phyloP scores from a whole-genome alignment of 2,329 filamentous ascomycete genomes.

The Diaporthe sp. region DNA sequence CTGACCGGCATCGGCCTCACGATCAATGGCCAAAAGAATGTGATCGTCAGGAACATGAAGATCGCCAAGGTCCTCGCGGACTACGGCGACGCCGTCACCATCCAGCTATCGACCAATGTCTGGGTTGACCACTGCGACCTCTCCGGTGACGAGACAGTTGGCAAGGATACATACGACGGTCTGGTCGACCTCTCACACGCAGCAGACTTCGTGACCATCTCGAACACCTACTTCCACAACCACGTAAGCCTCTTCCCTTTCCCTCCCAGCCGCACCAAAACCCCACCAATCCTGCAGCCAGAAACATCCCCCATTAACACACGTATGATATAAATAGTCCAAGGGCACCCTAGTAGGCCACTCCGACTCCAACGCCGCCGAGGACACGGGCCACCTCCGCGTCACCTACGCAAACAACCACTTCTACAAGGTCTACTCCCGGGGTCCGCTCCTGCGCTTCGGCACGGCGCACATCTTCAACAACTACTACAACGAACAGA shows the following conservation, averaged over 20 bases:
- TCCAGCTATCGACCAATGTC: slow-evolving; percentile 55
- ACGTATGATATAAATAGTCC: slow-evolving; percentile 49
- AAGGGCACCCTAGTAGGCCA: slow-evolving; percentile 73
- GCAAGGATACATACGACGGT: slow-evolving; percentile 71
- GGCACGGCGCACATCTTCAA: slow-evolving; percentile 64
- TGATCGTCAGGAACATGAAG: slow-evolving; percentile 62
- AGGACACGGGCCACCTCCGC: slow-evolving; percentile 60
- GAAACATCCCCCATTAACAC: background rate
- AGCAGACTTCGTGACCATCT: slow-evolving; percentile 61
- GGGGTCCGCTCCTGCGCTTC: slow-evolving; percentile 63
- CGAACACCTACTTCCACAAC: slow-evolving; percentile 54
- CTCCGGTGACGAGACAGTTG: slow-evolving; percentile 62
- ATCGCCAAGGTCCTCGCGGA: slow-evolving; percentile 54
- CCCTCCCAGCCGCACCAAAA: background rate
- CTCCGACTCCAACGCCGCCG: slow-evolving; percentile 67
- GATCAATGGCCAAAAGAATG: slow-evolving; percentile 59
- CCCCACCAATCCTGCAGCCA: no score
- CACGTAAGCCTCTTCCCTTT: slow-evolving; percentile 51
- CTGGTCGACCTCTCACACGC: slow-evolving; percentile 68
- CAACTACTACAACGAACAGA: slow-evolving; percentile 57
- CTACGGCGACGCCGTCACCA: slow-evolving; percentile 57
- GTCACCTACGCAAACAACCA: slow-evolving; percentile 66
- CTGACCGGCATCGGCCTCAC: slow-evolving; percentile 55
- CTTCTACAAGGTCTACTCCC: slow-evolving; percentile 60
- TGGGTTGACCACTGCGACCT: slow-evolving; percentile 70